Conservation (phyloP, 2,329 filamentous ascomycete genomes). For the Lasiodiplodia gonubiensis region DNA sequence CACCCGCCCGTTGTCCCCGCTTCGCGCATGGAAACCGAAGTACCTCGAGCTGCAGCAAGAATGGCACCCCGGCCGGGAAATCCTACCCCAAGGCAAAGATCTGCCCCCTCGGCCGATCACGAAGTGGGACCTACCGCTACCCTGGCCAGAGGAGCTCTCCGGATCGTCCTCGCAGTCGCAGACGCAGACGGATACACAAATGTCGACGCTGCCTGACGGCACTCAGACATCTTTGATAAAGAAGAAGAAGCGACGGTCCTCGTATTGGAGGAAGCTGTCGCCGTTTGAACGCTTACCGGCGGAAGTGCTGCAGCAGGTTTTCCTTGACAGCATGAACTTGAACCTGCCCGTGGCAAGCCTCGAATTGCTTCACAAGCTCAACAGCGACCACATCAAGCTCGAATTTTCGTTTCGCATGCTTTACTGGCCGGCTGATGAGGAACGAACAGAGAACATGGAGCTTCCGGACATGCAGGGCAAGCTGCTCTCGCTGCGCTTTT, state of each 20-base stretch:
- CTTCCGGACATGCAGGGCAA: slow-evolving; percentile 21
- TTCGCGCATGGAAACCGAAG: background rate
- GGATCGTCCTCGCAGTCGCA: background rate
- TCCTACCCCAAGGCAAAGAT: background rate
- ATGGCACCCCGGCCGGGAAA: background rate
- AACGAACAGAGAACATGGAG: background rate
- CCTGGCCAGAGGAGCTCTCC: background rate
- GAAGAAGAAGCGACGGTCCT: slow-evolving; percentile 16
- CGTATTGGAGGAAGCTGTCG: slow-evolving; percentile 3
- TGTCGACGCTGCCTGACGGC: background rate
- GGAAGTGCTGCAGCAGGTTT: slow-evolving; percentile 23
- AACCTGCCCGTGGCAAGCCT: slow-evolving; percentile 15
- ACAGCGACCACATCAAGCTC: slow-evolving; percentile 22
- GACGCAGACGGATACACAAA: background rate
- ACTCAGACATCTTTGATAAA: background rate
- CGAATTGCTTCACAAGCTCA: slow-evolving; percentile 17
- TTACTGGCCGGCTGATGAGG: slow-evolving; percentile 6
- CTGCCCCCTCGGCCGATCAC: background rate
- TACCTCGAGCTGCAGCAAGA: background rate
- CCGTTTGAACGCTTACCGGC: slow-evolving; percentile 18
- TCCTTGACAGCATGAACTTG: slow-evolving; percentile 14
- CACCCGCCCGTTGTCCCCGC: background rate
- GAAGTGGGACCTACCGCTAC: slow-evolving; percentile 4
- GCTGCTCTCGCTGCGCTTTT: slow-evolving; percentile 42
- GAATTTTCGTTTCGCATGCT: slow-evolving; percentile 11